Evolutionary conservation across 208 protist genomes (phyloP), one percentile per base, ranked within the genome.

Genomic region (Leishmania tropica): DNA sequence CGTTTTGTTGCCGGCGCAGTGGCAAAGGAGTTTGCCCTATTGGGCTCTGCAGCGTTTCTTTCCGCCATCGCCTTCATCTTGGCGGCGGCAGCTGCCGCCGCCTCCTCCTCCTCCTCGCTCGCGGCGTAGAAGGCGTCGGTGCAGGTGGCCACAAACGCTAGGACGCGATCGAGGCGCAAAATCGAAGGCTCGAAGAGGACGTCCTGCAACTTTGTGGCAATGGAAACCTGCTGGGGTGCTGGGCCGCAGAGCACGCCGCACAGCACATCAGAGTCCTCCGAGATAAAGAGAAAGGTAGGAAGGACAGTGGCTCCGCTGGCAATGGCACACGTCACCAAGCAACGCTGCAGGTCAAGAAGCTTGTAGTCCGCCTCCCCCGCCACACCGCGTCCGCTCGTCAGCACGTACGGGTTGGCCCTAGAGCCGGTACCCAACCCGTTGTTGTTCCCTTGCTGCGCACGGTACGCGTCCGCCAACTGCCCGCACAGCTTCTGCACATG

Each of bases 311-410:
- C 79, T 1, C 73, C 75, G 24, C 48, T 54, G 6, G 85, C 76
- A 24, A 89, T 11, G 31, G 90, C 81, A 42, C 81, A 73, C 28
- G 80, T 85, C 17, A 93, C 78, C 58, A 97, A 62, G 15, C 40
- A 70, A 17, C 94, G 87, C 64, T 97, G 94, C 51, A 96, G 75
- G 71, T 95, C 90, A 2, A 97, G 85, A 42, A 97, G 83, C 83
- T 97, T 97, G 89, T 96, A 97, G 71, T 97, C 94, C 28, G 90
- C 94, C 79, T 97, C 94, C n/a, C 94, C 94, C 3, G 90, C 90
- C 31, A 97, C 92, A 10, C 90, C 82, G 2, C 94, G 88, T 19
- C 94, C 94, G 79, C 93, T 96, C 73, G 92, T 89, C 35, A 95
- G 67, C 24, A 97, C 75, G n/a, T 89, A 75, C 24, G 93, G 93